These are phyloP conservation scores for Candida methanosorbosa DNA, from an alignment of 805 yeast genomes.

Conservation along the genomic window DNA sequence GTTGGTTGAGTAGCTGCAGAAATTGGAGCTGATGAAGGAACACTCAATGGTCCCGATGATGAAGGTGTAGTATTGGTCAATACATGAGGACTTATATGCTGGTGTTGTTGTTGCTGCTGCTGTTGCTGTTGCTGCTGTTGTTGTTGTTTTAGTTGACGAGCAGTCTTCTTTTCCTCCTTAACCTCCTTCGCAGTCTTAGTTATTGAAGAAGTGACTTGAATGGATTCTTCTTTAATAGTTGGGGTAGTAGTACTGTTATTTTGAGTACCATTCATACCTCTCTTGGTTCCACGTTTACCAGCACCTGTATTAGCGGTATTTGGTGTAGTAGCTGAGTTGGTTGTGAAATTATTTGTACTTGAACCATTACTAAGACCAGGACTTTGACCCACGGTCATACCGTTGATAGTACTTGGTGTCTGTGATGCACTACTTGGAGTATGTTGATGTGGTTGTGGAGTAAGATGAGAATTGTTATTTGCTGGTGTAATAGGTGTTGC, in stretches of 20 bases:
- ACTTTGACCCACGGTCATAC: neutral
- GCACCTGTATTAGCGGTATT: conserved; percentile 1
- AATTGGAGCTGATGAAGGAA: neutral
- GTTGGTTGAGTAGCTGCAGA: neutral
- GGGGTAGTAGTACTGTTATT: too few relatives aligned
- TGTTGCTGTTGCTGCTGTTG: neutral
- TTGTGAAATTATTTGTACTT: conserved; percentile 1
- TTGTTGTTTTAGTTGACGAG: neutral
- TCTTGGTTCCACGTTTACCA: conserved; percentile 6
- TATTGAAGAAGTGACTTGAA: neutral
- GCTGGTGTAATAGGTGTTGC: conserved; percentile 26
- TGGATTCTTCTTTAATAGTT: conserved; percentile 18
- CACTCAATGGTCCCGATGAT: neutral
- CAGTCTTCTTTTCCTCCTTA: neutral
- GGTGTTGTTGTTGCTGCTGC: neutral
- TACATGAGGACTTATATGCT: conserved; percentile 1
- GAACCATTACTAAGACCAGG: neutral
- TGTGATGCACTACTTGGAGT: conserved; percentile 4
- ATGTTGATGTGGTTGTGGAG: conserved; percentile 17
- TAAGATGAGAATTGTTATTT: conserved; percentile 13
- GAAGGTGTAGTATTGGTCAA: neutral
- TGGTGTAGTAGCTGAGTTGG: conserved; percentile 2
- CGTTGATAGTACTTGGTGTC: conserved; percentile 2
- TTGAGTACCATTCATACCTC: conserved; percentile 6
- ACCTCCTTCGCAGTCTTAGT: conserved; percentile 1